Evolutionary conservation across 2,329 filamentous ascomycete genomes (phyloP), one percentile per base, ranked within the genome.

Genomic region (Ambrosiella cleistominuta): DNA sequence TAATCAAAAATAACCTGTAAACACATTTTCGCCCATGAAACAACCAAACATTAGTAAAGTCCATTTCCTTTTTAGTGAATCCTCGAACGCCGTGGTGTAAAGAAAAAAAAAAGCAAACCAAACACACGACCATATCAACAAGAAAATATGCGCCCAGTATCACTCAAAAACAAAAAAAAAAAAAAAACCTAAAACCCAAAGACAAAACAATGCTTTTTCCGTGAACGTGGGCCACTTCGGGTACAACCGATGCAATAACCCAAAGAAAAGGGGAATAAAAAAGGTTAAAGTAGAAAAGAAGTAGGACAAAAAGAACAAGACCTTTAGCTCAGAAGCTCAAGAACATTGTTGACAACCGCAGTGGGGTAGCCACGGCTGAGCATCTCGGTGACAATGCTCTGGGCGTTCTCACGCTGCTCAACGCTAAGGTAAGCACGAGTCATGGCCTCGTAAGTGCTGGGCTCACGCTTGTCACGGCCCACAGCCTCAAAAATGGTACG

Each of bases 381-480:
- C 79, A 96, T 96, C 75, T 98, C 93, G 58, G 85, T 79, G 27
- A 95, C 90, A 12, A 95, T 85, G 9, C 67, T 71, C 71, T 88
- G 82, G 44, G 93, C 93, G 60, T 79, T 77, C 54, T 82, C 78
- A 39, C 87, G 83, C 67, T 94, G 82, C 67, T 94, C 88, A 2
- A 85, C 85, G 9, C 88, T 82, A 57, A 98, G 80, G 71, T 85
- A 96, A 0, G 93, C 93, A 51, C 93, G 80, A 4, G 90, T 95
- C 93, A 98, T 98, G 45, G 91, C 90, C 72, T 98, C 93, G 69
- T 98, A 98, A 3, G 93, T 98, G 74, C 89, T 96, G 2, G 93
- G 93, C 74, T 98, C 93, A 59, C 93, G 83, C 72, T 84, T 89
- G 57, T 82, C 79, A 36, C 81, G 78, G 7, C 83, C 80, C 2